Base-by-base conservation (phyloP, 2,329 filamentous ascomycete genomes). In the Drechmeria coniospora region DNA sequence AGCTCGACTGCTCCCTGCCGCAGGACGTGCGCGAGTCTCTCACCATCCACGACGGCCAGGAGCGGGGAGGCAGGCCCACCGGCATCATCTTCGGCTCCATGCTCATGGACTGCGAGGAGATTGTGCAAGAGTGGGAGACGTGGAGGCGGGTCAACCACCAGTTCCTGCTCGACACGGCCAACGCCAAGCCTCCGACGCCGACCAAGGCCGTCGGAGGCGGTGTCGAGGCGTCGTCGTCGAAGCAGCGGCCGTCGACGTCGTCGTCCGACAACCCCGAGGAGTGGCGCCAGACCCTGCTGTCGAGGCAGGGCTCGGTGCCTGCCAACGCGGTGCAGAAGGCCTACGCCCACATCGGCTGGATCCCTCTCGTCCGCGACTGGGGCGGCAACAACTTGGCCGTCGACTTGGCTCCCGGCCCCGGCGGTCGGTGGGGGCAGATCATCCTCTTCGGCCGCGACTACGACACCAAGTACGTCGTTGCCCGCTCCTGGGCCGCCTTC, bases 391-490 rank as follows among this genome's bases (percentile, higher is more conserved):
- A 93, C 60, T 65, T 98, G 45, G 87, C 86, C 12, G 72, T 94
- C 25, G 90, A 98, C 53, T 63, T 98, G 32, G 82, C 86, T 6
- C 90, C 90, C 14, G 90, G 90, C 3, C 82, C 87, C 8, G 69
- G 71, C 25, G 90, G 90, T 21, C 79, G 76, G 50, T 98, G 90
- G 87, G 90, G 90, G 29, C 90, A 98, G 51, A 74, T 98, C 39
- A 93, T 98, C 44, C 68, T 98, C 35, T 94, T 92, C 51, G 90
- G 90, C 27, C 82, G 90, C 34, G 90, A 98, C 57, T 98, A 93
- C 55, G 90, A 98, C 50, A 93, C 82, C 55, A 98, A 98, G 59
- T 98, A 93, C 48, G 90, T 98, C 6, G 69, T 98, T 31, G 81
- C 90, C 17, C 74, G 81, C 35, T 95, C 87, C 1, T 98, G 90